Base-by-base conservation (phyloP, 139 green algal species). In the Tetratostichococcus sp. region DNA sequence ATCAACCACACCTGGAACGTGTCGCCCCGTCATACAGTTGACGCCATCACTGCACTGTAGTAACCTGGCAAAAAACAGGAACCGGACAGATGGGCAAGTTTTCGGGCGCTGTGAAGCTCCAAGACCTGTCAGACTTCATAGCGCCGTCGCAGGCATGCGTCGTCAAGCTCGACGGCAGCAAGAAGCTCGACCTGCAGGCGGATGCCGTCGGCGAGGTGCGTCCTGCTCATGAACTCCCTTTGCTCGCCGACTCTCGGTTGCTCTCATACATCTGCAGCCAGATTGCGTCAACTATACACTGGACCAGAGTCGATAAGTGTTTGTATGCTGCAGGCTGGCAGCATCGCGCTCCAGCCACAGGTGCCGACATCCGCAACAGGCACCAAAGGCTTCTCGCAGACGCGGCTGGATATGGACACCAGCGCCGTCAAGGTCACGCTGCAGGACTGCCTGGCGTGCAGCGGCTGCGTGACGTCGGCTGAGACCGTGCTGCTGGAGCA, bases 401-500 rank as follows among this genome's bases (percentile, higher is more conserved):
- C 77, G 21, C 66, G 34, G 22, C 73, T 62, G 50, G 50, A 62
- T 17, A 17, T 17, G 50, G 50, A 77, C 67, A 0, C 32, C 75
- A 26, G 42, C 66, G 67, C 94, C 19, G 83, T 97, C 6, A 97
- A 97, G 67, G 88, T 99, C 25, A 92, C 87, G 1, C 86, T 99
- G 68, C 86, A 98, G 59, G 95, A 99, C 82, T 99, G 95, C 85
- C 79, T 99, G 50, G 95, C 95, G 6, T 99, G 95, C 89, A 93
- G 81, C 62, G 95, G 95, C n/a, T 99, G 95, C 83, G 87, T 99
- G 26, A 99, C 95, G 6, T 91, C 86, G 11, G 94, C 94, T 19
- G 94, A 98, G 84, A 97, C 93, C 0, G 88, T 98, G 39, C 84
- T 99, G 76, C 83, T 99, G 73, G 82, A 98, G 86, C 87, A 95